Base-by-base conservation (phyloP, 2,329 filamentous ascomycete species). In the Emmonsia crescens region DNA sequence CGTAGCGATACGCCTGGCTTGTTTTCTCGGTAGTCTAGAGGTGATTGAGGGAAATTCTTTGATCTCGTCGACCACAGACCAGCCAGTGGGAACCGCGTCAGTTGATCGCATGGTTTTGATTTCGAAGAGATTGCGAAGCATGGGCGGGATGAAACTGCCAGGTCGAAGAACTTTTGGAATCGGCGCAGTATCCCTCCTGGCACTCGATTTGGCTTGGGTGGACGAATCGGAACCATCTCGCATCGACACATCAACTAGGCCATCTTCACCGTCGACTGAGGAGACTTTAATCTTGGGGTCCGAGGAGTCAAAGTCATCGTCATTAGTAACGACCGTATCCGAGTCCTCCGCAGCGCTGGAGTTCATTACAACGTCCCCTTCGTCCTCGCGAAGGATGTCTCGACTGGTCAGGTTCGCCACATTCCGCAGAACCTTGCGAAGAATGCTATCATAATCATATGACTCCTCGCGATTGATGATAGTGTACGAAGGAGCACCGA, bases 191-290 rank as follows among this genome's bases (percentile, higher is more conserved):
- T 64, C 48, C 52, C 62, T 54, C 66, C 70, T 66, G 60, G 61
- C 56, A 29, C 63, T 64, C 38, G 60, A 65, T 62, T 70, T 69
- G 10, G 63, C 62, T 12, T 65, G 60, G 21, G 70, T 71, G 49
- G 72, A 71, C 29, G 67, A 66, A 62, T 81, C 77, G 19, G 70
- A 71, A 2, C 78, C 77, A 67, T 91, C 87, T 60, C 85, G 86
- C 87, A 96, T 92, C 0, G 89, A 89, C 19, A 99, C 86, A 70
- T 96, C 89, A 5, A 97, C 89, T 69, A 96, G 85, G 64, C 90
- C 90, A 64, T 96, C 92, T 72, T 96, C 93, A 10, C 91, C 89
- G 71, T 92, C 87, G 1, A 96, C 83, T 2, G 92, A 96, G 33
- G 85, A 83, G 52, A 90, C 87, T 62, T 87, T 83, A 55, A 96